Conservation (phyloP, 2,329 filamentous ascomycete genomes). For the Dactylonectria macrodidyma region DNA sequence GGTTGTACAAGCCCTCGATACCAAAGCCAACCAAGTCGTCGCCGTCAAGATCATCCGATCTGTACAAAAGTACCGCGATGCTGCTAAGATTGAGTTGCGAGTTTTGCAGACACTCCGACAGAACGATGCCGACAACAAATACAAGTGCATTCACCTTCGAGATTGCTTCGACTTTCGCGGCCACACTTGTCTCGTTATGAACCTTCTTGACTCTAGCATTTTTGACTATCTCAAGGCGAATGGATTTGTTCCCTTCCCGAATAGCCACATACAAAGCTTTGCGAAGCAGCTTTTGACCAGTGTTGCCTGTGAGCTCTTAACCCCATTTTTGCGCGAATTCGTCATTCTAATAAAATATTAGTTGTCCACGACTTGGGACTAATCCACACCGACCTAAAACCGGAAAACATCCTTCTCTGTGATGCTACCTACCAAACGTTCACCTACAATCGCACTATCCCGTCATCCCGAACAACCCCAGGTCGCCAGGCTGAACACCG, state of each 20-base stretch:
- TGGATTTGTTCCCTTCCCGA: constrained; percentile 95
- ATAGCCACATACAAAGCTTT: constrained; percentile 98
- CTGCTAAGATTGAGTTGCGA: constrained; percentile 92
- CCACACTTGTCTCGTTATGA: constrained; percentile 90
- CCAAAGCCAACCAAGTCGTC: constrained; percentile 80
- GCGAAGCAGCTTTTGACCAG: constrained; percentile 95
- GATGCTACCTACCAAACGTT: constrained; percentile 78
- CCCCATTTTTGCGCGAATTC: background rate
- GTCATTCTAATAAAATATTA: constrained; percentile 53
- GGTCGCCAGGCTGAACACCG: constrained; percentile 74
- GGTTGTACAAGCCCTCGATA: constrained; percentile 94
- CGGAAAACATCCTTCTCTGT: constrained; percentile 79
- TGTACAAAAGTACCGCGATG: constrained; percentile 98
- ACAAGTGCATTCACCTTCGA: constrained; percentile 95
- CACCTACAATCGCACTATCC: constrained; percentile 79
- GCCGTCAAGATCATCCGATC: constrained; percentile 99
- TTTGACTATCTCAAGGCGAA: constrained; percentile 99
- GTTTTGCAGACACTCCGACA: constrained; percentile 92
- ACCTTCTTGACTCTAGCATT: constrained; percentile 90
- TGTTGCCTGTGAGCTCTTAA: constrained; percentile 87
- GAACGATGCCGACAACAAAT: constrained; percentile 92
- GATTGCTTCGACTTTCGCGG: constrained; percentile 98
- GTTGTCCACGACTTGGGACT: constrained; percentile 97
- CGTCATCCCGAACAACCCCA: constrained; percentile 73
- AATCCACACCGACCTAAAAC: constrained; percentile 89